phyloP scores from a whole-genome alignment of 2,329 filamentous ascomycete genomes.

The Proliferodiscus dingleyae region DNA sequence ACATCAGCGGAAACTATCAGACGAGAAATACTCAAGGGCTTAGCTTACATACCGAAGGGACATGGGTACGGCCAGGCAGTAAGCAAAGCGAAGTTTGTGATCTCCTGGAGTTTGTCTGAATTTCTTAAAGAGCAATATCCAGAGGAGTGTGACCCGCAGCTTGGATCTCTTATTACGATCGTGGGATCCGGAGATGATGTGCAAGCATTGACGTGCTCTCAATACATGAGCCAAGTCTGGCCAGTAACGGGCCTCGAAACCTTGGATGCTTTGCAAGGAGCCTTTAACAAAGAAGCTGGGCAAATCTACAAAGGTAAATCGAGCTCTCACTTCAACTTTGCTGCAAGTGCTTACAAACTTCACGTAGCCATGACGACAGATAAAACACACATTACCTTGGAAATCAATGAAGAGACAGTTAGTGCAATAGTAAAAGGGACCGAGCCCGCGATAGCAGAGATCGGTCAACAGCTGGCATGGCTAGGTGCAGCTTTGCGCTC shows the following conservation, averaged over 20 bases:
- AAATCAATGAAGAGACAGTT: background rate
- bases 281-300: too few species aligned
- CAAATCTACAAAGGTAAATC: too few species aligned
- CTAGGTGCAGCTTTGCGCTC: background rate
- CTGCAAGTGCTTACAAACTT: too few species aligned
- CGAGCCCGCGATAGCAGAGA: background rate
- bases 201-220: background rate
- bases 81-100: background rate
- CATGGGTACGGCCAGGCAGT: too few species aligned
- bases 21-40: background rate
- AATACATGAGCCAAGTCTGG: background rate
- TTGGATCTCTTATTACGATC: background rate
- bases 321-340: too few species aligned
- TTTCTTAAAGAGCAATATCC: background rate
- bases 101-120: background rate
- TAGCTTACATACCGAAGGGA: background rate
- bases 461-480: background rate
- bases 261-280: background rate
- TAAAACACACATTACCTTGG: too few species aligned
- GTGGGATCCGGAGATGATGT: background rate
- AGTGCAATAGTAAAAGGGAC: background rate
- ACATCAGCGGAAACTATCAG: conserved; percentile 1
- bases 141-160: background rate
- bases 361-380: too few species aligned
- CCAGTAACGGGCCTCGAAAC: background rate